phyloP scores from a whole-genome alignment of 2,329 filamentous ascomycete genomes.

The Sporothrix luriei region DNA sequence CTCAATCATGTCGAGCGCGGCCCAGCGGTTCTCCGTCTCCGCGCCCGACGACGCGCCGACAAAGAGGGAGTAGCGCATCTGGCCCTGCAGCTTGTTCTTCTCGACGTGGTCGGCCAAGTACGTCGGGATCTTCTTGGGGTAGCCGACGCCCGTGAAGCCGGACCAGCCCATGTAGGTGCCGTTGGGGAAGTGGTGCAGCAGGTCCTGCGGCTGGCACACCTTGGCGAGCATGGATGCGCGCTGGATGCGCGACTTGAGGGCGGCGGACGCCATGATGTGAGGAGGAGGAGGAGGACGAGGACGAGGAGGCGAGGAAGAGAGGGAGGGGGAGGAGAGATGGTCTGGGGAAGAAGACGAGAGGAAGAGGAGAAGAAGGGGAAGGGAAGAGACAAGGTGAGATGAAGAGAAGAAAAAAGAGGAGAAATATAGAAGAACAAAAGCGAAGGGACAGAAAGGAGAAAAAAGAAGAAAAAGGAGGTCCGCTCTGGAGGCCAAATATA shows the following conservation, averaged over 20 bases:
- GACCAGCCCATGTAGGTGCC: slow-evolving; percentile 88
- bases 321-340: background rate
- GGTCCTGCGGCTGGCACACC: slow-evolving; percentile 75
- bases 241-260: slow-evolving; percentile 73
- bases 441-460: background rate
- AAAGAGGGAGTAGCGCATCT: slow-evolving; percentile 84
- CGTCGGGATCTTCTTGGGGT: slow-evolving; percentile 83
- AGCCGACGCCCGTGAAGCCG: slow-evolving; percentile 87
- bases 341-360: background rate
- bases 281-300: background rate
- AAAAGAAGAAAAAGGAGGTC: background rate
- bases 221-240: slow-evolving; percentile 79
- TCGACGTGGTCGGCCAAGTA: slow-evolving; percentile 88
- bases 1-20: slow-evolving; percentile 86
- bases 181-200: slow-evolving; percentile 80
- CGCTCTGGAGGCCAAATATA: background rate
- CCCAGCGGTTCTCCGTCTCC: slow-evolving; percentile 91
- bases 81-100: slow-evolving; percentile 78
- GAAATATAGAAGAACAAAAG: background rate
- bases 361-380: background rate
- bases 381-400: slow-evolving; percentile 2
- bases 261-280: slow-evolving; percentile 62
- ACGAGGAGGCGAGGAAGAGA: background rate
- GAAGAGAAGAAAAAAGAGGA: background rate
- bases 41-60: slow-evolving; percentile 88